Evolutionary conservation across 768 basidiomycete genomes (phyloP).

Genomic region (Phlebiopsis flavidoalba): DNA sequence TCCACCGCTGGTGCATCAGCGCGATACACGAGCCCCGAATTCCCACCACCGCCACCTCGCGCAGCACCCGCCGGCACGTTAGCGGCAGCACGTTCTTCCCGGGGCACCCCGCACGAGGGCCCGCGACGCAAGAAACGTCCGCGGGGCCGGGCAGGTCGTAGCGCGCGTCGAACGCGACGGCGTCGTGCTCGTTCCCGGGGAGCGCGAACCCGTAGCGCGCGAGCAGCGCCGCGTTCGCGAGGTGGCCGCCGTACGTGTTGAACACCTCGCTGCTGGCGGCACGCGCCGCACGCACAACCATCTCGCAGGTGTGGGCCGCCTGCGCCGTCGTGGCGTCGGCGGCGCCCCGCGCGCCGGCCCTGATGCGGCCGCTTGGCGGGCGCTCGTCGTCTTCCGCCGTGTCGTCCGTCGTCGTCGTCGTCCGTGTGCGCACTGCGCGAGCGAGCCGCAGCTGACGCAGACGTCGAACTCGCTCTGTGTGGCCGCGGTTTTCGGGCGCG

Average conservation of each 20-base stretch:
- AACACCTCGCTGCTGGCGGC: constrained; percentile 28
- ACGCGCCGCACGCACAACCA: constrained; percentile 30
- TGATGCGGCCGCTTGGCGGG: background rate
- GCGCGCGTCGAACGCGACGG: constrained; percentile 13
- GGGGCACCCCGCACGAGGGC: background rate
- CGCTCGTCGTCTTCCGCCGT: constrained; percentile 10
- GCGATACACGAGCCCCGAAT: constrained; percentile 8
- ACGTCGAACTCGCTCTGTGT: constrained; percentile 34
- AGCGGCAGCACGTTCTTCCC: background rate
- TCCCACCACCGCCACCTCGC: background rate
- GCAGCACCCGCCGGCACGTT: background rate
- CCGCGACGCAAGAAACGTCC: background rate
- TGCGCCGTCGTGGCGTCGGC: background rate
- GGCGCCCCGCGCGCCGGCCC: background rate
- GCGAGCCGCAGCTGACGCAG: constrained; percentile 34
- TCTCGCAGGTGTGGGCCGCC: constrained; percentile 37
- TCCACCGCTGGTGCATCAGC: background rate
- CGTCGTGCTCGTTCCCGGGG: constrained; percentile 33
- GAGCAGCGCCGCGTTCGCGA: constrained; percentile 34
- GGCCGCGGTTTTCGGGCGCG: background rate
- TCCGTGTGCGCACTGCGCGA: constrained; percentile 35
- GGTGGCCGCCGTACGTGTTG: constrained; percentile 35
- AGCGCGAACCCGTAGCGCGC: constrained; percentile 37
- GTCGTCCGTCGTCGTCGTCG: too few species aligned
- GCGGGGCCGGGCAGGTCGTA: background rate